Evolutionary conservation across 2,329 filamentous ascomycete species (phyloP).

Genomic region (Didymella arachidicola): DNA sequence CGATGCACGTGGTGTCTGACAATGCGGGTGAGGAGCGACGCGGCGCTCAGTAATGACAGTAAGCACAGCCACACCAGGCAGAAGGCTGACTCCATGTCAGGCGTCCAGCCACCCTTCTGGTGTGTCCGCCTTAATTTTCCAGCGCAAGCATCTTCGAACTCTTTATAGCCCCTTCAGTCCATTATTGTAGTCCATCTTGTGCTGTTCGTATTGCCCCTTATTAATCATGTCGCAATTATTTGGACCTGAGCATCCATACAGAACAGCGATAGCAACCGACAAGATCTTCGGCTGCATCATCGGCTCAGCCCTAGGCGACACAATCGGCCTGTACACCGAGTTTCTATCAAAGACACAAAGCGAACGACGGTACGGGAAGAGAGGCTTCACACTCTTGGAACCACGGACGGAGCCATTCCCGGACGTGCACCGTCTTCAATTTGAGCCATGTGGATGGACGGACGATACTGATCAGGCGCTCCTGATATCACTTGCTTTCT

Average conservation of each 20-base stretch:
- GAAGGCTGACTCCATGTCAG: background rate
- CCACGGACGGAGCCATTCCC: constrained; percentile 54
- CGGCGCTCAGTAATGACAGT: background rate
- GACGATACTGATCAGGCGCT: constrained; percentile 65
- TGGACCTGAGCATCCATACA: constrained; percentile 38
- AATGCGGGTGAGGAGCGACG: background rate
- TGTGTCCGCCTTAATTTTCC: background rate
- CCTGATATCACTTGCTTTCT: constrained; percentile 58
- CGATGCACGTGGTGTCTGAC: no score
- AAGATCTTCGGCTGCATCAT: constrained; percentile 58
- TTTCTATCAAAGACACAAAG: constrained; percentile 55
- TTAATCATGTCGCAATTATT: background rate
- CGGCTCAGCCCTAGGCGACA: constrained; percentile 62
- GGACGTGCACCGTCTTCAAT: constrained; percentile 55
- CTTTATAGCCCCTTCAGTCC: background rate
- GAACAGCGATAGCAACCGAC: constrained; percentile 40
- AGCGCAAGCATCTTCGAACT: background rate
- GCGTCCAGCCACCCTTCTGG: background rate
- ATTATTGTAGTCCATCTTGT: background rate
- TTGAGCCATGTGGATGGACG: constrained; percentile 56
- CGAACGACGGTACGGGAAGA: constrained; percentile 48
- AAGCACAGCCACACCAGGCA: background rate
- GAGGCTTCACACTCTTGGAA: constrained; percentile 52
- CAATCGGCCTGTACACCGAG: constrained; percentile 64
- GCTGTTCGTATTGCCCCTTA: background rate